Percentiles rank a stretch among this genome's conserved stretches.
Conservation (phyloP, 2,329 filamentous ascomycete genomes). For the Trichoderma harzianum region DNA sequence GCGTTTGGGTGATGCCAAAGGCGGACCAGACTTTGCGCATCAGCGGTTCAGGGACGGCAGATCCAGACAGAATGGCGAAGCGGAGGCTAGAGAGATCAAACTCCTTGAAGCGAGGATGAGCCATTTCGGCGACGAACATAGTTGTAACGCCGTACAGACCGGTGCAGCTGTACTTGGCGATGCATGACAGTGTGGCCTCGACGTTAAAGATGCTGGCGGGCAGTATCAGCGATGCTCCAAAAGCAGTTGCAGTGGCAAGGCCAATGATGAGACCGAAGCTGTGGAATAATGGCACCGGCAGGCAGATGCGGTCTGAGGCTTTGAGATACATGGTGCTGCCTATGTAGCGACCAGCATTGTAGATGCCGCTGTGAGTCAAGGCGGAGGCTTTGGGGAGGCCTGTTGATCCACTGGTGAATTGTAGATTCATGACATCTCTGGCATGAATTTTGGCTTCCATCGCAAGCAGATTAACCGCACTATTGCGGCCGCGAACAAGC, state of each 20-base stretch:
- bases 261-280: slow-evolving; percentile 9
- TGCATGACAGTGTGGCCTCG: not conserved
- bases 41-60: not conserved
- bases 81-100: not conserved
- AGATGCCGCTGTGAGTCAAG: slow-evolving; percentile 7
- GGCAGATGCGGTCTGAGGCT: not conserved
- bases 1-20: not conserved
- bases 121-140: slow-evolving; percentile 12
- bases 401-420: slow-evolving; percentile 9
- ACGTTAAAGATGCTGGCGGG: not conserved
- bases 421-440: not conserved
- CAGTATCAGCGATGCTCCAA: not conserved
- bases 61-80: not conserved
- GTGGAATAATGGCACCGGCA: not conserved
- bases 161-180: not conserved
- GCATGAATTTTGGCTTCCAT: not conserved
- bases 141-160: slow-evolving; percentile 7
- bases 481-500: not conserved
- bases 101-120: not conserved
- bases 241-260: not conserved
- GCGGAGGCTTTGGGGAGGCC: not conserved
- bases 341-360: slow-evolving; percentile 1
- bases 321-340: slow-evolving; percentile 7
- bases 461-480: not conserved
- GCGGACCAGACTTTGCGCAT: slow-evolving; percentile 4